Evolutionary conservation across 140 eudicot species (phyloP), one percentile per base, ranked within the genome.

Genomic region (Anethum foeniculum): DNA sequence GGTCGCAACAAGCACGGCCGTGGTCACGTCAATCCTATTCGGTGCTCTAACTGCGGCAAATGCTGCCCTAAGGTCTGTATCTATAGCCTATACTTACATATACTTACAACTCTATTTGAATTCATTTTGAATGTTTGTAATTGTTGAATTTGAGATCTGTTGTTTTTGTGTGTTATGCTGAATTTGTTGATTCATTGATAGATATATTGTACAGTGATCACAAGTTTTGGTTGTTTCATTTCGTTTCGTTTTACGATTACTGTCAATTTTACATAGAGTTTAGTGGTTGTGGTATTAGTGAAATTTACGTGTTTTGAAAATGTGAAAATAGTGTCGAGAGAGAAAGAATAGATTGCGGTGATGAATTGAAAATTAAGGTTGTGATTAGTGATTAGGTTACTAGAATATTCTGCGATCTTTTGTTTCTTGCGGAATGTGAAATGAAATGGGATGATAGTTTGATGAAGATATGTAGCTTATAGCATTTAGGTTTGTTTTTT

Each of bases 1-100:
- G 98, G 98, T 15, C 91, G 98, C 69, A 93, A 91, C 89, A 91
- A 93, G 91, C 98, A 93, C 80, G 97, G 98, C 39, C 98, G 92
- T 60, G 98, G 96, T 48, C 98, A 93, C 52, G 90, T 84, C 83
- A 91, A 90, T 43, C 88, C 91, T 87, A 88, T 91, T 71, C 98
- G 96, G 52, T 93, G 96, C 82, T 91, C 97, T 75, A 93, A 93
- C 88, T 91, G 97, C 72, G 98, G 98, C 23, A 91, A 93, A 79
- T 93, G 98, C 82, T 91, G 97, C 81, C 98, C 97, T n/a, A 91
- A 93, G 97, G 98, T 93, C 67, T 34, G 0, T 71, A 18, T 65
- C 38, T 27, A 65, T 65, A 1, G 5, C 21, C 34, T 27, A 28
- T 60, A 60, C 30, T 23, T 60, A 60, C 30, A 60, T 27, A 28